These are phyloP conservation scores for Sindora glabra DNA, from an alignment of 306 rosid species.

Conservation along the genomic window DNA sequence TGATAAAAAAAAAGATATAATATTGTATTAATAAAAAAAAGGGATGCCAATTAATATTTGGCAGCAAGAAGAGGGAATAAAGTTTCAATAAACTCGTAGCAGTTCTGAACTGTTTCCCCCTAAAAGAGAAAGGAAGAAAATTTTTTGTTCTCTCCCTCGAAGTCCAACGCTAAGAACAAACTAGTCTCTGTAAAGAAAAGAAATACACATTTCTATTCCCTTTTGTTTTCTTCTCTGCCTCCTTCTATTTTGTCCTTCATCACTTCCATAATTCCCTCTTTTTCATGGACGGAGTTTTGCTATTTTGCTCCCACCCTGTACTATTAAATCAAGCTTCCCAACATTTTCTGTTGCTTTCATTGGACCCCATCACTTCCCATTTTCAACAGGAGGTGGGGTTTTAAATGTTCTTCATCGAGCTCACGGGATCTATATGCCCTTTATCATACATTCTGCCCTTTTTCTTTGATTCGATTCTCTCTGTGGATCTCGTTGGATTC, in stretches of 20 bases:
- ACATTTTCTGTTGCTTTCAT: slow-evolving; percentile 6
- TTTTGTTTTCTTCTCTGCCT: slow-evolving; percentile 1
- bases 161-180: neutral
- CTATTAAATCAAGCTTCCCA: neutral
- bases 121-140: neutral
- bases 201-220: neutral
- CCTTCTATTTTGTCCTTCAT: slow-evolving; percentile 41
- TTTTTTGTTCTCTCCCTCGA: neutral
- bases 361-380: neutral
- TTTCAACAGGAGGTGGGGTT: slow-evolving; percentile 31
- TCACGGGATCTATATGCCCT: slow-evolving; percentile 60
- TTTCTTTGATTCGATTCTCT: slow-evolving; percentile 17
- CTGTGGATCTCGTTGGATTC: no score
- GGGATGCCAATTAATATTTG: neutral
- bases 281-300: slow-evolving; percentile 20
- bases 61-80: neutral
- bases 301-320: slow-evolving; percentile 1
- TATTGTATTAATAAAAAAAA: neutral
- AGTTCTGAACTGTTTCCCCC: neutral
- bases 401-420: slow-evolving; percentile 28
- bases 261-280: neutral
- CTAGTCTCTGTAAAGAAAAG: slow-evolving; percentile 14
- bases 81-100: neutral
- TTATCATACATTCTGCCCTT: neutral
- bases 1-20: neutral